phyloP scores from a whole-genome alignment of 2,329 filamentous ascomycete species.

The Fusarium sulawesiense region DNA sequence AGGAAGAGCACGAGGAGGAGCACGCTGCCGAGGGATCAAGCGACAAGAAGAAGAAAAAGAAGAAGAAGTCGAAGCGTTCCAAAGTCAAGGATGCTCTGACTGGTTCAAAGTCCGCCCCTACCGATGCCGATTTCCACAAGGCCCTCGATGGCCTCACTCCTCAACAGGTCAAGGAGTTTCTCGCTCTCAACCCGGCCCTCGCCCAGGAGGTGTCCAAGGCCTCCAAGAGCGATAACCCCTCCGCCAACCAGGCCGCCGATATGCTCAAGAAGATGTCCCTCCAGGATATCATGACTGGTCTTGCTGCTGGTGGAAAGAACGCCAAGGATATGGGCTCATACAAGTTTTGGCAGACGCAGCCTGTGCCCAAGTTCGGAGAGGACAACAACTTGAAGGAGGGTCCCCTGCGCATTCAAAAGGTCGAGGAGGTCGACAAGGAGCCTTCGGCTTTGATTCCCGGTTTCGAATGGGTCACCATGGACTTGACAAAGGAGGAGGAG shows the following conservation, averaged over 20 bases:
- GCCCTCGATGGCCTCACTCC: constrained; percentile 65
- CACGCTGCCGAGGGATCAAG: constrained; percentile 53
- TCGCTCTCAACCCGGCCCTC: constrained; percentile 78
- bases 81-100: constrained; percentile 64
- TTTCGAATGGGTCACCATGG: constrained; percentile 95
- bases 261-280: constrained; percentile 72
- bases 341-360: constrained; percentile 99
- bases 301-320: constrained; percentile 85
- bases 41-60: constrained; percentile 65
- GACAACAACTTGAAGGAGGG: constrained; percentile 74
- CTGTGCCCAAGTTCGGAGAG: constrained; percentile 85
- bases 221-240: constrained; percentile 52
- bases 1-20: constrained; percentile 53
- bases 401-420: constrained; percentile 82
- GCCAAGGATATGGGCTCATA: constrained; percentile 96
- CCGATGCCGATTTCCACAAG: constrained; percentile 59
- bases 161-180: constrained; percentile 72
- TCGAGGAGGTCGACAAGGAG: constrained; percentile 82
- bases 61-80: constrained; percentile 74
- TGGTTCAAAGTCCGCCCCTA: constrained; percentile 48
- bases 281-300: constrained; percentile 78
- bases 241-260: constrained; percentile 59
- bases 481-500: constrained; percentile 80
- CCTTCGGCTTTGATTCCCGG: constrained; percentile 80
- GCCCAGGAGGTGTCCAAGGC: constrained; percentile 65